These are phyloP conservation scores for Candida dajiaensis DNA, from an alignment of 805 yeast species.

Conservation along the genomic window DNA sequence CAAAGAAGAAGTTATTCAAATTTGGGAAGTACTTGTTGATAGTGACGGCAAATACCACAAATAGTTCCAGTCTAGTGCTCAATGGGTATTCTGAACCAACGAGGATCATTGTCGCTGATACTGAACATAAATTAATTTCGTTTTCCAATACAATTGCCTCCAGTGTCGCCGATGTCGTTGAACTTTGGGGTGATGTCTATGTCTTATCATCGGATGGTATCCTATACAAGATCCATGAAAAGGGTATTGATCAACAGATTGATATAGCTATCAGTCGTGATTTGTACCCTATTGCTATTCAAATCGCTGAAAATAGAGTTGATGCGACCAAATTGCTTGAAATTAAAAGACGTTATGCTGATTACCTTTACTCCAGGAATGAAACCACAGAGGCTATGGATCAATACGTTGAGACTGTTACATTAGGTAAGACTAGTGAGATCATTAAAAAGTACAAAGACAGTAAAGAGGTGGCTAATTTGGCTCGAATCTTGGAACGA, in stretches of 20 bases:
- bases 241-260: slow-evolving; percentile 59
- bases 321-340: slow-evolving; percentile 28
- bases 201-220: slow-evolving; percentile 73
- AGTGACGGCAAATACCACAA: slow-evolving; percentile 41
- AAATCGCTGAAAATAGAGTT: slow-evolving; percentile 43
- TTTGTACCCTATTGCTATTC: slow-evolving; percentile 65
- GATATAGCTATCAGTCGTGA: slow-evolving; percentile 64
- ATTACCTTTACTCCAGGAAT: slow-evolving; percentile 59
- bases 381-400: slow-evolving; percentile 64
- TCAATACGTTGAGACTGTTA: slow-evolving; percentile 62
- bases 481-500: slow-evolving; percentile 59
- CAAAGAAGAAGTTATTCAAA: slow-evolving; percentile 47
- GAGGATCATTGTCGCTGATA: slow-evolving; percentile 62
- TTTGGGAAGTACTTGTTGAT: slow-evolving; percentile 54
- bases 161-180: slow-evolving; percentile 52
- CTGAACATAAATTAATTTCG: slow-evolving; percentile 61
- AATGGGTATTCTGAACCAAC: slow-evolving; percentile 37
- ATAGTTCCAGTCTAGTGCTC: slow-evolving; percentile 27
- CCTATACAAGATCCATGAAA: slow-evolving; percentile 62
- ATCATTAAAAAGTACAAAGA: slow-evolving; percentile 76
- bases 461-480: slow-evolving; percentile 59
- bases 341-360: slow-evolving; percentile 61
- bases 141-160: slow-evolving; percentile 65
- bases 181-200: slow-evolving; percentile 50
- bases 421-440: slow-evolving; percentile 58